phyloP scores from a whole-genome alignment of 2,329 filamentous ascomycete species.

The Tolypocladium endophyticum region DNA sequence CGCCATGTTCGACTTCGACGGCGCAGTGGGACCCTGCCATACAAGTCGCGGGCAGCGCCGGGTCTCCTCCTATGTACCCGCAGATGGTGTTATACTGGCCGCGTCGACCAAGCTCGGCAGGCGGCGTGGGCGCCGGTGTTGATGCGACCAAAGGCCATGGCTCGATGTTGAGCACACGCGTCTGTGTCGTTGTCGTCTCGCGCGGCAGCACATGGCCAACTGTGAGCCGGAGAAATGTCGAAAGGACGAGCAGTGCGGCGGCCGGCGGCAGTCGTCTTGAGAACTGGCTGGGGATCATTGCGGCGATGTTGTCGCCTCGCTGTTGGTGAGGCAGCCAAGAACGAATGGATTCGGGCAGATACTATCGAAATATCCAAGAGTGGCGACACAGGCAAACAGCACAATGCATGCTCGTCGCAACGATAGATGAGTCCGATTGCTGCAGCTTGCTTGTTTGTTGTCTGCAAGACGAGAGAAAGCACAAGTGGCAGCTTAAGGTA shows the following conservation, averaged over 20 bases:
- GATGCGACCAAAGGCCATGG: slow-evolving; percentile 23
- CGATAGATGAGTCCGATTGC: background rate
- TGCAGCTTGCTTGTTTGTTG: background rate
- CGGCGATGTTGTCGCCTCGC: background rate
- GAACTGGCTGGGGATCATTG: background rate
- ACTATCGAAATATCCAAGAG: background rate
- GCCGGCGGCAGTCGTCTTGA: background rate
- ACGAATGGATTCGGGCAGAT: background rate
- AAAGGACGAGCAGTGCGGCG: background rate
- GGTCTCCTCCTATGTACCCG: slow-evolving; percentile 44
- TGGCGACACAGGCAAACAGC: background rate
- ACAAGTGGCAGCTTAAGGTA: background rate
- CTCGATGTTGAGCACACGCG: slow-evolving; percentile 23
- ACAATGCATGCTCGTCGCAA: background rate
- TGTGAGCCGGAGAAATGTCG: slow-evolving; percentile 17
- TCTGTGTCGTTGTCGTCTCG: slow-evolving; percentile 26
- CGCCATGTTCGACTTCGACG: slow-evolving; percentile 34
- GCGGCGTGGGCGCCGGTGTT: slow-evolving; percentile 28
- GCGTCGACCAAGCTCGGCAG: slow-evolving; percentile 21
- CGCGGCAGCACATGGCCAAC: slow-evolving; percentile 28
- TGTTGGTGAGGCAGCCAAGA: background rate
- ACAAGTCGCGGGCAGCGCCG: slow-evolving; percentile 44
- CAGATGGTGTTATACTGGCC: slow-evolving; percentile 44
- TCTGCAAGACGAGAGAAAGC: background rate
- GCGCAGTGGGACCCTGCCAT: slow-evolving; percentile 48